A percentile compares a stretch with the other conserved stretches of the same genome.
Conservation (phyloP, 768 basidiomycete species). For the Trametes cingulata region DNA sequence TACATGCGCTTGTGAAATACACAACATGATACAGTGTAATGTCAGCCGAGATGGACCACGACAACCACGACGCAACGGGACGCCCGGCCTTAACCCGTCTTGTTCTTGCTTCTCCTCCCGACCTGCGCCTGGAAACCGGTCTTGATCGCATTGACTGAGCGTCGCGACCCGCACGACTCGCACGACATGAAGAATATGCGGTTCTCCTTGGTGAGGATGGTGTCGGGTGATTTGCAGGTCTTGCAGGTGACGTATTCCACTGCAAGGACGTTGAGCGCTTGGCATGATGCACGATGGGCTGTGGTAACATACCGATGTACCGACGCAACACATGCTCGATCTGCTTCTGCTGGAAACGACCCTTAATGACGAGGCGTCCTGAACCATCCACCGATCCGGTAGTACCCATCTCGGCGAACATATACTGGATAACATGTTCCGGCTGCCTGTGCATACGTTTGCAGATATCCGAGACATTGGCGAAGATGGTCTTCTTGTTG, state of each 20-base stretch:
- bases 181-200: slow-evolving; percentile 98
- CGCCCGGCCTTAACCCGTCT: slow-evolving; percentile 50
- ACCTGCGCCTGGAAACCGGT: slow-evolving; percentile 98
- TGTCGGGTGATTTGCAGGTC: slow-evolving; percentile 99
- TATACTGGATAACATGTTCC: slow-evolving; percentile 95
- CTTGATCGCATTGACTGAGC: slow-evolving; percentile 96
- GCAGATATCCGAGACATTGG: slow-evolving; percentile 97
- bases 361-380: slow-evolving; percentile 92
- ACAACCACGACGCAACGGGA: background rate
- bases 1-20: slow-evolving; percentile 19
- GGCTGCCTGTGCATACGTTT: slow-evolving; percentile 97
- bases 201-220: slow-evolving; percentile 94
- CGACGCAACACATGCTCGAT: slow-evolving; percentile 95
- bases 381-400: slow-evolving; percentile 93
- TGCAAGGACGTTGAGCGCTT: slow-evolving; percentile 31
- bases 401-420: slow-evolving; percentile 98
- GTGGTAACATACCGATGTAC: slow-evolving; percentile 80
- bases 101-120: slow-evolving; percentile 83
- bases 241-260: slow-evolving; percentile 99
- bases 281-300: background rate
- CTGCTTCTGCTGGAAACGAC: slow-evolving; percentile 97
- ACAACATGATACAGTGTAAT: slow-evolving; percentile 19
- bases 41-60: background rate
- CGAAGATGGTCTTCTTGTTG: slow-evolving; percentile 96
- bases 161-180: slow-evolving; percentile 86